Evolutionary conservation across 1,284 basidiomycete species (phyloP), one percentile per base, ranked within the genome.

Genomic region (Microbotryum violaceum): DNA sequence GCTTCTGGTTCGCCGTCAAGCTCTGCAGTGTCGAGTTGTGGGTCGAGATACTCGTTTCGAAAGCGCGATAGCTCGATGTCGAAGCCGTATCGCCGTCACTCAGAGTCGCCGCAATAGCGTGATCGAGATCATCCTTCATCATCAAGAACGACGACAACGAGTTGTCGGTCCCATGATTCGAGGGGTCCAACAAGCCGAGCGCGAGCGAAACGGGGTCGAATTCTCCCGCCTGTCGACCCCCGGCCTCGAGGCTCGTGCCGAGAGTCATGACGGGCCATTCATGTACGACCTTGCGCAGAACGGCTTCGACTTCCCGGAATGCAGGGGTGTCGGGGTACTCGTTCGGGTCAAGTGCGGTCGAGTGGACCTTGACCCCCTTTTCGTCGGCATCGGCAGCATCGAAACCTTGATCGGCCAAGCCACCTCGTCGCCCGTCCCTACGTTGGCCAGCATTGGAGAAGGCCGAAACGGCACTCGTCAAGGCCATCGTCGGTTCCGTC

Each of bases 181-280:
- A 83, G 1, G 83, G 82, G 52, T 91, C 87, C 31, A 97, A 78
- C 6, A 97, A 80, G 70, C 89, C 85, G 27, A 97, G 80, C 7
- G 91, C 91, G 48, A 96, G 81, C 69, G 93, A 88, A 33, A 94
- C 90, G 31, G 87, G 86, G 72, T 93, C 93, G 77, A 96, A 97
- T 14, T 61, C 21, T 60, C 57, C 48, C 53, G 50, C 12, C 21
- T 67, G 18, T 42, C 60, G 23, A 60, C 67, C 21, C 33, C 16
- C 51, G 42, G 51, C 52, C 56, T 60, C 56, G 42, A 60, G 50
- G 25, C 66, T 53, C 57, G 60, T 63, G 52, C 86, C 83, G 67
- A 91, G 84, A 62, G 88, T 83, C 51, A 93, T 84, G 71, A 89
- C 86, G 64, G 89, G 88, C 91, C 91, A 97, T 62, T 89, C 89